Base-by-base conservation (phyloP, 1,284 basidiomycete genomes). In the Mycocalia duriaeana region DNA sequence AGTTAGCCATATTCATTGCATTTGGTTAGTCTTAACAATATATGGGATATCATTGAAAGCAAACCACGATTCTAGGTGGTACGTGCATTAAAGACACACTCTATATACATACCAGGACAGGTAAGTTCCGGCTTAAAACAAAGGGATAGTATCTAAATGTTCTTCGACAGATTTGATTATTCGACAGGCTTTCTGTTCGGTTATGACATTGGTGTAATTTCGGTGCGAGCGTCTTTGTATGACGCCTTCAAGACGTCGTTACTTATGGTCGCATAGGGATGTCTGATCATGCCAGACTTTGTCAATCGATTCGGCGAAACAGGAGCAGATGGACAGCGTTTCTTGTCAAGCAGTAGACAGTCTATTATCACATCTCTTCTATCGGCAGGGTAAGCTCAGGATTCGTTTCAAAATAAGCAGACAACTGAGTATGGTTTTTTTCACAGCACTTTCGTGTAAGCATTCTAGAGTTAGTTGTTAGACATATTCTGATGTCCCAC, bases 241-340 rank as follows among this genome's bases (percentile, higher is more conserved):
- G 9, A n/a, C n/a, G n/a, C n/a, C n/a, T 23, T 4, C 19, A 16
- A 4, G 23, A 19, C 25, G 25, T 46, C 11, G 25, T 5, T 14
- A 13, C 18, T 49, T 25, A 40, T 45, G 23, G 24, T 42, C 9
- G 26, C 20, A 9, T 19, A 86, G 79, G 85, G 88, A 74, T 89
- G 85, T 61, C 68, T 89, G 23, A 86, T 89, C 52, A 89, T 89
- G 85, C 77, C 78, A 5, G 85, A 89, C 61, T 90, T 91, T 61
- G 71, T 87, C 50, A 52, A 67, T 46, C 76, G 83, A 16, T 89
- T 90, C 58, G 86, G 85, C 13, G 68, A 80, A 55, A 47, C 71
- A 3, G 75, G 67, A 48, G 57, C 66, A 1, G 61, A 77, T 51
- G 85, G 85, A 6, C 58, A 68, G 18, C 71, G 66, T 41, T 67